Evolutionary conservation across 2,329 filamentous ascomycete species (phyloP), one percentile per base, ranked within the genome.

Genomic region (Colletotrichum noveboracense): DNA sequence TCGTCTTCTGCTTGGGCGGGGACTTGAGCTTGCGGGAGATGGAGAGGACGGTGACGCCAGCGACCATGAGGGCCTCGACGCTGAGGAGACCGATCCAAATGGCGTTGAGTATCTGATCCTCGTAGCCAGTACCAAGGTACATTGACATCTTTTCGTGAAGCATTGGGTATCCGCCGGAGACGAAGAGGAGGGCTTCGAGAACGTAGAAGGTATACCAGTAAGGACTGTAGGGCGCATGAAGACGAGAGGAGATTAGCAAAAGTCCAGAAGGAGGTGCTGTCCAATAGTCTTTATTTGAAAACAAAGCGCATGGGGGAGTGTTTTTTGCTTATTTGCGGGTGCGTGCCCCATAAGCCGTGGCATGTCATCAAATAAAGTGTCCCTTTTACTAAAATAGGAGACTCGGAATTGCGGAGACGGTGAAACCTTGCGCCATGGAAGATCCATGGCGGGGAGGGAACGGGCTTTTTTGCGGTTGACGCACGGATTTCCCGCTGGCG

Each of bases 61-160:
- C 74, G 5, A 89, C 85, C 82, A 89, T 85, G 58, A 87, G 74
- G 21, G 86, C 84, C 77, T 89, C 86, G 43, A 89, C 78, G 21
- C 83, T 83, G 55, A 89, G 80, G n/a, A 89, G 84, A 55, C 85
- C 84, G 64, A 89, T 83, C 86, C 88, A 89, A 64, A 89, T 79
- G 38, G 83, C 82, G 82, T 89, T 88, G 62, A 89, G 81, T 38
- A 88, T 82, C 66, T 81, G 80, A 72, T 84, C 82, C 74, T 87
- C 82, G 75, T 84, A 79, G 69, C 81, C 82, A 56, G 79, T 80
- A 77, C 65, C 81, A 79, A 75, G 81, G 79, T 72, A 80, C 56
- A 79, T 71, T 24, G 74, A 73, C 78, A 79, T 80, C 76, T 78
- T 82, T 65, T 80, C 79, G 76, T 71, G 73, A 78, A 80, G 78